Evolutionary conservation across 164 flowering plant genomes (phyloP), one percentile per base, ranked within the genome.

Genomic region (Sextonia rubra): DNA sequence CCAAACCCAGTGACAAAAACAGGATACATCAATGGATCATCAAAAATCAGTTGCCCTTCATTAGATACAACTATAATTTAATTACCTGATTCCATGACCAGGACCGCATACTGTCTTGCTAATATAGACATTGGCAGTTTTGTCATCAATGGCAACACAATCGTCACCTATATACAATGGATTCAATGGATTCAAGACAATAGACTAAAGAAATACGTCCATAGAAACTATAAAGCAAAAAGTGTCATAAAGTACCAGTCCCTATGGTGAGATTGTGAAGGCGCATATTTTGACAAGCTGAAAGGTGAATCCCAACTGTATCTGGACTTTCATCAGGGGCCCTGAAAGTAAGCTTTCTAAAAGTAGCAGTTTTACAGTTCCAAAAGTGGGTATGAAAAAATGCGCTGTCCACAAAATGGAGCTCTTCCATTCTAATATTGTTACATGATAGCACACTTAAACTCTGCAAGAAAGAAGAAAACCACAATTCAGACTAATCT

Each of bases 21-120:
- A 52, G n/a, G n/a, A 3, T 4, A 52, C 12, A 20, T 70, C 56
- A 48, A 20, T 11, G 32, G n/a, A 49, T 12, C 44, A 7, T 20
- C 49, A 37, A 37, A 37, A 23, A 14, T 69, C 30, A 2, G 8
- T 8, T 26, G 1, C 26, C 5, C 8, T 5, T 17, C 23, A 62
- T 62, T 1, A 48, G 4, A 37, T 64, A 44, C 24, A 37, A 32
- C 30, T 61, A 55, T 2, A 37, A n/a, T n/a, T n/a, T 5, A 49
- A 71, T 1, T 24, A 85, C 90, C 89, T 86, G 52, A 87, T 84
- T 0, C 90, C 90, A 72, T 85, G 87, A 4, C 87, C 90, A 0
- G 88, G 87, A 0, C 90, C 87, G 37, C 90, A 87, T 0, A 30
- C 25, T 14, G 84, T 48, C n/a, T 68, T 11, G 24, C 73, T 77